Evolutionary conservation across 192 early-diverging fungal species (phyloP), one percentile per base, ranked within the genome.

Genomic region (Coemansia sp.): DNA sequence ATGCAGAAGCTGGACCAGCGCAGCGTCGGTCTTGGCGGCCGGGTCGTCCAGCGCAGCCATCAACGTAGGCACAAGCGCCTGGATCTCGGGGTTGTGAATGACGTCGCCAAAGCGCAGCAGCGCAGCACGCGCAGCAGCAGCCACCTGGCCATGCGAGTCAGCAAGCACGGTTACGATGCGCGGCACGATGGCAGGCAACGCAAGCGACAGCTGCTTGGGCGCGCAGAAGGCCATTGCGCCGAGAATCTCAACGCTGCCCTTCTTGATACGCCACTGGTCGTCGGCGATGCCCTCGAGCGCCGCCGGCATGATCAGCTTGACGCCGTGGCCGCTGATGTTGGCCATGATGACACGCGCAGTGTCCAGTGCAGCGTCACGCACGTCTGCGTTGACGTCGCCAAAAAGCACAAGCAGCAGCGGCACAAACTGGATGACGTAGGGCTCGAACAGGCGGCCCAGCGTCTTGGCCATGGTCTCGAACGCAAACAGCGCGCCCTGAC

Each of bases 61-160:
- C 60, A 99, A 75, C 62, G 84, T 74, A 4, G 96, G 96, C 18
- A 98, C 96, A 57, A 99, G 75, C 18, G 76, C 84, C 73, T 97
- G 93, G 70, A 99, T 95, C 80, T 99, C 97, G 11, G 97, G 97
- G 64, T 98, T 99, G 63, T 91, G 93, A 73, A 99, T 99, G 30
- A 99, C 96, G 40, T 92, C 87, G 54, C 96, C 97, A 64, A 99
- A 98, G 33, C 84, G 82, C 60, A 87, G 84, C 64, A 99, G 82
- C 0, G 97, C 91, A 18, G 88, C 82, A 54, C 91, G 89, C 1
- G 95, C 95, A 18, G 96, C 85, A 22, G 89, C 87, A 58, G 93
- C 91, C 2, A 99, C 97, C 63, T 94, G 92, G 22, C 85, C 82
- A 64, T 99, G 97, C 3, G 97, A 91, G 69, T 99, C 97, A 0